These are phyloP conservation scores for Ceratobasidium sp. DNA, from an alignment of 1,284 basidiomycete species.

Conservation along the genomic window DNA sequence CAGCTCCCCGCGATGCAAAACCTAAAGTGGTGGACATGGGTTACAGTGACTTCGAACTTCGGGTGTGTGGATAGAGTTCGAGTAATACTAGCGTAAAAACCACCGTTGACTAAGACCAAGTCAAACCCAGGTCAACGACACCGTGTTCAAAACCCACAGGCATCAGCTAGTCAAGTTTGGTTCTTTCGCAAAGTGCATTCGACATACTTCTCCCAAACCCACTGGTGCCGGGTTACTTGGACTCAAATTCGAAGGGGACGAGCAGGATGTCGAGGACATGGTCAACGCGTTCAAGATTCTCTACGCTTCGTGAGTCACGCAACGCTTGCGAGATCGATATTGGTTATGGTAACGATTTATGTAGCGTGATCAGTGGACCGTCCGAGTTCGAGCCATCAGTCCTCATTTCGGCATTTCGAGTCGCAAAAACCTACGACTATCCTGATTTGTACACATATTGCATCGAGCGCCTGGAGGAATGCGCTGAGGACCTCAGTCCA, in stretches of 20 bases:
- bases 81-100: not conserved
- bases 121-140: not conserved
- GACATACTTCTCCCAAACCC: not conserved
- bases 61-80: not conserved
- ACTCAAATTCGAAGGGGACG: not conserved
- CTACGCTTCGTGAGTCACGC: constrained; percentile 3
- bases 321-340: too few species aligned
- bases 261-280: not conserved
- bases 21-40: too few species aligned
- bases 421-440: too few species aligned
- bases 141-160: not conserved
- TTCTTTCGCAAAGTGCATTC: not conserved
- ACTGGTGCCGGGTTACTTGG: too few species aligned
- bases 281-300: not conserved
- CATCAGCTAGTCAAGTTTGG: too few species aligned
- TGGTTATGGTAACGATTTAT: too few species aligned
- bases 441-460: too few species aligned
- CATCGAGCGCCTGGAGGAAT: constrained; percentile 3
- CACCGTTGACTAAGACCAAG: not conserved
- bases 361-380: too few species aligned
- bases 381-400: too few species aligned
- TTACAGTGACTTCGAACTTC: not conserved
- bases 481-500: not conserved
- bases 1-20: too few species aligned
- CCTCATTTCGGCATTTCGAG: too few species aligned